Conservation (phyloP, 257 asterid species). For the Primulina huaijiensis region DNA sequence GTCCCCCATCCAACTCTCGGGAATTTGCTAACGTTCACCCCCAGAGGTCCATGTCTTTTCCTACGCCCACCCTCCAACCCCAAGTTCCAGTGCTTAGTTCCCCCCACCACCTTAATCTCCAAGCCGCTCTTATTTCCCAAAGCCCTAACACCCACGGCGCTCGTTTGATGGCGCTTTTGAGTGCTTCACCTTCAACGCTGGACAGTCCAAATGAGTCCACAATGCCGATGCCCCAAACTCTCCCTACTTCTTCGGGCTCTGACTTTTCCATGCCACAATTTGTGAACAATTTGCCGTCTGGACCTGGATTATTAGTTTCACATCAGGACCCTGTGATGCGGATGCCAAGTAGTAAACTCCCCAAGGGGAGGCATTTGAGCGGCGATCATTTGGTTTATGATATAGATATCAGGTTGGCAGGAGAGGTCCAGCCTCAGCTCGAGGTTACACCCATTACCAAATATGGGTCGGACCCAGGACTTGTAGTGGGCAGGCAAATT, state of each 20-base stretch:
- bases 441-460: conserved; percentile 99
- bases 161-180: conserved; percentile 84
- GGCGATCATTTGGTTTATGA: conserved; percentile 72
- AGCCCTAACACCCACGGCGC: conserved; percentile 63
- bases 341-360: conserved; percentile 85
- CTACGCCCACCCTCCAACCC: conserved; percentile 58
- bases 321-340: conserved; percentile 60
- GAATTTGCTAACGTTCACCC: conserved; percentile 52
- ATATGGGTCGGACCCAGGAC: conserved; percentile 91
- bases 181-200: conserved; percentile 58
- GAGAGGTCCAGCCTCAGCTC: conserved; percentile 98
- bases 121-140: conserved; percentile 37
- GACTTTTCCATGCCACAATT: conserved; percentile 46
- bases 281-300: conserved; percentile 35
- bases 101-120: conserved; percentile 43
- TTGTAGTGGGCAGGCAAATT: conserved; percentile 88
- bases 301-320: conserved; percentile 39
- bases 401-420: conserved; percentile 68
- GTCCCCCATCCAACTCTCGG: conserved; percentile 32
- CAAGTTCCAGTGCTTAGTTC: conserved; percentile 19
- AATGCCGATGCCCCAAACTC: conserved; percentile 43
- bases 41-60: conserved; percentile 81
- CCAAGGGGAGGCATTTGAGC: conserved; percentile 81
- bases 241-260: conserved; percentile 56
- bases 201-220: conserved; percentile 44